Evolutionary conservation across 257 asterid genomes (phyloP).

Genomic region (Misopates orontium): DNA sequence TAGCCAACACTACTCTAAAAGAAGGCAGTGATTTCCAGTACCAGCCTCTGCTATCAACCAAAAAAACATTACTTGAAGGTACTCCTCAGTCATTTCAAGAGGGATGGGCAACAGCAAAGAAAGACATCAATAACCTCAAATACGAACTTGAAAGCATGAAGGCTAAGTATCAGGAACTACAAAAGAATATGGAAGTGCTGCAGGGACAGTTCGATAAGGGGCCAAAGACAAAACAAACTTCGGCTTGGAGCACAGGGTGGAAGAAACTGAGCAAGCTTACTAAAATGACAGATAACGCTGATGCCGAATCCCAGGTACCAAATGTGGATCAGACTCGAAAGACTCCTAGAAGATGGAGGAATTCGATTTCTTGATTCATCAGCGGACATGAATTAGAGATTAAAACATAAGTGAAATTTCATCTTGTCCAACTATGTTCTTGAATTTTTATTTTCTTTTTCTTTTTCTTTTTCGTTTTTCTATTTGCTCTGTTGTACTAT

Average conservation of each 20-base stretch:
- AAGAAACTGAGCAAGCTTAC: slow-evolving; percentile 72
- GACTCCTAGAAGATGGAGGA: slow-evolving; percentile 86
- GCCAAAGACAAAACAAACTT: slow-evolving; percentile 58
- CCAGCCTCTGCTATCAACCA: slow-evolving; percentile 66
- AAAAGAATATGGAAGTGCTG: slow-evolving; percentile 64
- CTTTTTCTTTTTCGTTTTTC: background rate
- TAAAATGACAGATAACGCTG: slow-evolving; percentile 51
- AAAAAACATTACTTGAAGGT: slow-evolving; percentile 78
- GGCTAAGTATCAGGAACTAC: slow-evolving; percentile 74
- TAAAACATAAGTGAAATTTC: background rate
- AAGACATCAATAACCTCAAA: slow-evolving; percentile 86
- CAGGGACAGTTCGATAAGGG: slow-evolving; percentile 80
- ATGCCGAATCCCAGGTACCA: slow-evolving; percentile 33
- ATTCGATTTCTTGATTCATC: slow-evolving; percentile 70
- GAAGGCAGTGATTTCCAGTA: slow-evolving; percentile 60
- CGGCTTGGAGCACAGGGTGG: slow-evolving; percentile 85
- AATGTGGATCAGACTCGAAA: slow-evolving; percentile 50
- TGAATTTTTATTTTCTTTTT: slow-evolving; percentile 2
- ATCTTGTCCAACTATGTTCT: background rate
- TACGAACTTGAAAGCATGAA: slow-evolving; percentile 81
- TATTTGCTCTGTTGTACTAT: slow-evolving; percentile 1
- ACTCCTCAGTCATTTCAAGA: slow-evolving; percentile 96
- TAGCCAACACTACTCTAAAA: slow-evolving; percentile 63
- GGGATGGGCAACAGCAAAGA: slow-evolving; percentile 94
- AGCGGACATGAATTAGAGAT: slow-evolving; percentile 10